A percentile compares a stretch with the other conserved stretches of the same genome.
Evolutionary conservation across 1,284 basidiomycete genomes (phyloP).

Genomic region (Tilletia indica): DNA sequence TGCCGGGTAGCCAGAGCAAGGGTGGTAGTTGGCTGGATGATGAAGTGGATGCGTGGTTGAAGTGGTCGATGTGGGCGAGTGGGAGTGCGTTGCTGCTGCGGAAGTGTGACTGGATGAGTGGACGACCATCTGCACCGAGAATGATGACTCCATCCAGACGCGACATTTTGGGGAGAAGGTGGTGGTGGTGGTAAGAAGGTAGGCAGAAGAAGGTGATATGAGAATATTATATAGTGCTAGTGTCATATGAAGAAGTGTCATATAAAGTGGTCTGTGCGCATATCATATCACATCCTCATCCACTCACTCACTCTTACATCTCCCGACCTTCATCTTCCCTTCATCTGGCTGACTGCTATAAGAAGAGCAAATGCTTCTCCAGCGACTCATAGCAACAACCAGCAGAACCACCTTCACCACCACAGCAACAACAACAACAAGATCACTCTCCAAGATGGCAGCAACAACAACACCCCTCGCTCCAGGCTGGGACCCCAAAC

Average conservation of each 20-base stretch:
- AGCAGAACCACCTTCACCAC: not conserved
- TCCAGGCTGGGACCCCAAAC: conserved; percentile 41
- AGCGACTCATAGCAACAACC: not conserved
- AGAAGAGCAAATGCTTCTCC: too few relatives aligned
- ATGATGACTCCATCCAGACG: conserved; percentile 84
- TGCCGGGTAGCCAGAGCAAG: conserved; percentile 39
- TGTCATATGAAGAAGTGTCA: too few relatives aligned
- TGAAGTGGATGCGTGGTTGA: conserved; percentile 64
- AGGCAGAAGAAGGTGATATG: too few relatives aligned
- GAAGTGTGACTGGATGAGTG: conserved; percentile 88
- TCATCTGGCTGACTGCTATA: too few relatives aligned
- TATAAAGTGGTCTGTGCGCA: too few relatives aligned
- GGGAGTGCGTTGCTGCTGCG: conserved; percentile 66
- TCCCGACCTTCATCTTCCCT: too few relatives aligned
- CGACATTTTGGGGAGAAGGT: not conserved
- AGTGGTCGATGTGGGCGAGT: conserved; percentile 78
- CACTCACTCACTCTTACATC: too few relatives aligned
- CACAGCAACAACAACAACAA: not conserved
- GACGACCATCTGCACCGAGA: conserved; percentile 76
- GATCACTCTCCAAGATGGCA: not conserved
- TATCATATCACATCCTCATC: too few relatives aligned
- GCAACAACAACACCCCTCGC: conserved; percentile 20
- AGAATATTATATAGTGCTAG: too few relatives aligned
- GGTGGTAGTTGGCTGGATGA: conserved; percentile 24
- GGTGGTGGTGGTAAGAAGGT: too few relatives aligned